Conservation (phyloP, 306 rosid species). For the Casuarina glauca region DNA sequence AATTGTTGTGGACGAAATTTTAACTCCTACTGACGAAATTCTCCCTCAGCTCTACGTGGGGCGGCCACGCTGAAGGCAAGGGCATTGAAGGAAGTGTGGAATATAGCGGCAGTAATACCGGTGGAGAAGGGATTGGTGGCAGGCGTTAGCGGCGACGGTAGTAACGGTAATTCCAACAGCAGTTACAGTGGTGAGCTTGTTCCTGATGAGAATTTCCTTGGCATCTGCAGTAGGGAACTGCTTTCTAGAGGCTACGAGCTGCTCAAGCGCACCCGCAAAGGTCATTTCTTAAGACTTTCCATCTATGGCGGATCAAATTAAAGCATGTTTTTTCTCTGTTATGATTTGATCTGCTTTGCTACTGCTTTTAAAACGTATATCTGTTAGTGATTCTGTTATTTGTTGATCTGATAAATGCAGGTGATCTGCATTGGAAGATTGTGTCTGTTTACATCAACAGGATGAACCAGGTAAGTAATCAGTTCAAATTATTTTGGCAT, state of each 20-base stretch:
- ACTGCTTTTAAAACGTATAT: too few relatives aligned
- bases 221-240: slow-evolving; percentile 64
- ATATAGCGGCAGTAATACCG: slow-evolving; percentile 83
- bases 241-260: slow-evolving; percentile 81
- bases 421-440: slow-evolving; percentile 96
- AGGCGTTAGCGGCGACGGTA: slow-evolving; percentile 24
- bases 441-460: slow-evolving; percentile 84
- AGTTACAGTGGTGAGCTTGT: slow-evolving; percentile 71
- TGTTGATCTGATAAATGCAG: slow-evolving; percentile 34
- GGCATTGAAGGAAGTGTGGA: slow-evolving; percentile 92
- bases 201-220: slow-evolving; percentile 70
- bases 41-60: slow-evolving; percentile 73
- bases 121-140: slow-evolving; percentile 61
- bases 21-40: slow-evolving; percentile 1
- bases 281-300: slow-evolving; percentile 15
- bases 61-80: slow-evolving; percentile 97
- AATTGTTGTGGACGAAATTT: background rate
- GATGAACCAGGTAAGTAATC: slow-evolving; percentile 60
- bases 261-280: slow-evolving; percentile 90
- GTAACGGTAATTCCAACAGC: slow-evolving; percentile 51
- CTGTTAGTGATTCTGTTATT: background rate
- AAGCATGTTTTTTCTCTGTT: background rate
- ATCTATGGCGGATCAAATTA: background rate
- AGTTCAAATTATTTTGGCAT: slow-evolving; percentile 51
- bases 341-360: background rate